These are phyloP conservation scores for Mortierella sp. DNA, from an alignment of 371 early-diverging fungal genomes.

Conservation along the genomic window DNA sequence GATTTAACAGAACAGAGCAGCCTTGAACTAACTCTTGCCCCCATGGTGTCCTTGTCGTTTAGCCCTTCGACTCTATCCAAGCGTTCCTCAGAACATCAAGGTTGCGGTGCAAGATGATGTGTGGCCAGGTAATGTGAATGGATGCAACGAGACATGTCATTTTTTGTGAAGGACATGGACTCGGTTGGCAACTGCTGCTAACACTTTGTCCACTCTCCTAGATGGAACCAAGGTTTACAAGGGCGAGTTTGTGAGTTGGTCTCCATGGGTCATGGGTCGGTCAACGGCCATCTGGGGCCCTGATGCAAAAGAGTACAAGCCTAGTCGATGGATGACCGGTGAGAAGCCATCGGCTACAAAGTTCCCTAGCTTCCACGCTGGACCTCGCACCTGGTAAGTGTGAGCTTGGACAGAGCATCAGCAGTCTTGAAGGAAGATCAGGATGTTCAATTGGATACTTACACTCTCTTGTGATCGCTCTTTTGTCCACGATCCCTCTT, in stretches of 20 bases:
- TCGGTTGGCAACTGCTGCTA: neutral
- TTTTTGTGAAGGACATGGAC: too few species aligned
- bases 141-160: too few species aligned
- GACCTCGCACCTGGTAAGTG: constrained; percentile 74
- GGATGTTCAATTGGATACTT: too few species aligned
- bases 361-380: constrained; percentile 68
- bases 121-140: constrained; percentile 60
- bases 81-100: constrained; percentile 76
- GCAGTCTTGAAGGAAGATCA: too few species aligned
- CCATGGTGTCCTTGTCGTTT: constrained; percentile 63
- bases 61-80: constrained; percentile 75
- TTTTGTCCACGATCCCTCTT: too few species aligned
- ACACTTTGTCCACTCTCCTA: neutral
- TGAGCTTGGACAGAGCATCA: neutral
- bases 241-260: constrained; percentile 66
- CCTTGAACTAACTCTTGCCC: too few species aligned
- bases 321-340: constrained; percentile 69
- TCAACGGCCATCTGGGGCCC: constrained; percentile 66
- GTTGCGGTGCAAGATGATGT: constrained; percentile 78
- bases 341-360: constrained; percentile 54
- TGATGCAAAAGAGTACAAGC: constrained; percentile 65
- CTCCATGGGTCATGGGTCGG: constrained; percentile 64
- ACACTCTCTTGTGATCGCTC: too few species aligned
- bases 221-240: constrained; percentile 70
- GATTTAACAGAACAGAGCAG: too few species aligned